Conservation (phyloP, 352 stramenopile species). For the Blastocystis sp. region DNA sequence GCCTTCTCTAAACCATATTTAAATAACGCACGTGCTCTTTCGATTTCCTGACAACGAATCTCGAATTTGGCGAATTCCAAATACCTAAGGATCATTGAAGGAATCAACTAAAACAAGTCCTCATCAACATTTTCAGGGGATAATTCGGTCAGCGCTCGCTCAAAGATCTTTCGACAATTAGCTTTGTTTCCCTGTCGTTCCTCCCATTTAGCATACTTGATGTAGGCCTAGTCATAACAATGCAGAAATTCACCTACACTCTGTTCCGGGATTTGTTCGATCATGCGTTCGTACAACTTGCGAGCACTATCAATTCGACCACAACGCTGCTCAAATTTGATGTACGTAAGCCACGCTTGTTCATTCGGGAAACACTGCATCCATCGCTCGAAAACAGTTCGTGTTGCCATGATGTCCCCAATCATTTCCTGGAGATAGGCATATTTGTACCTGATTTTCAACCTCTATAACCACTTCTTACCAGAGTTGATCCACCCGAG, state of each 20-base stretch:
- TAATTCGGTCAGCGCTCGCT: constrained; percentile 87
- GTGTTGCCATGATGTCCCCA: constrained; percentile 86
- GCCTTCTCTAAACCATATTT: constrained; percentile 80
- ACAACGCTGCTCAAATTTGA: constrained; percentile 93
- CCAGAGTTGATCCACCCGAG: constrained; percentile 94
- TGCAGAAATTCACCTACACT: constrained; percentile 69
- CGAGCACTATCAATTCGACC: constrained; percentile 81
- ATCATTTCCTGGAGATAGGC: constrained; percentile 99
- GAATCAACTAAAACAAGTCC: constrained; percentile 66
- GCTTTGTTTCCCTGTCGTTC: constrained; percentile 88
- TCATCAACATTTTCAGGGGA: constrained; percentile 77
- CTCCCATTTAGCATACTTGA: constrained; percentile 98
- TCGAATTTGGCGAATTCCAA: constrained; percentile 93
- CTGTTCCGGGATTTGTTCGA: constrained; percentile 58
- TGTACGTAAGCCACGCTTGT: constrained; percentile 94
- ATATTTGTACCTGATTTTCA: constrained; percentile 88
- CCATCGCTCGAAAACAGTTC: constrained; percentile 92
- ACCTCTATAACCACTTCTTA: not conserved
- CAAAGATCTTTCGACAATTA: constrained; percentile 88
- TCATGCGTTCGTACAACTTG: constrained; percentile 83
- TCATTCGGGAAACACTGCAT: constrained; percentile 96
- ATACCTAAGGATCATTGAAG: constrained; percentile 70
- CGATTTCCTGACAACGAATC: constrained; percentile 88
- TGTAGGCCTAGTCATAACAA: constrained; percentile 85
- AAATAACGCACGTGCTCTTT: constrained; percentile 84